A percentile compares a stretch with the other conserved stretches of the same genome.
phyloP scores from a whole-genome alignment of 148 eudicot species.

The Cornus florida region DNA sequence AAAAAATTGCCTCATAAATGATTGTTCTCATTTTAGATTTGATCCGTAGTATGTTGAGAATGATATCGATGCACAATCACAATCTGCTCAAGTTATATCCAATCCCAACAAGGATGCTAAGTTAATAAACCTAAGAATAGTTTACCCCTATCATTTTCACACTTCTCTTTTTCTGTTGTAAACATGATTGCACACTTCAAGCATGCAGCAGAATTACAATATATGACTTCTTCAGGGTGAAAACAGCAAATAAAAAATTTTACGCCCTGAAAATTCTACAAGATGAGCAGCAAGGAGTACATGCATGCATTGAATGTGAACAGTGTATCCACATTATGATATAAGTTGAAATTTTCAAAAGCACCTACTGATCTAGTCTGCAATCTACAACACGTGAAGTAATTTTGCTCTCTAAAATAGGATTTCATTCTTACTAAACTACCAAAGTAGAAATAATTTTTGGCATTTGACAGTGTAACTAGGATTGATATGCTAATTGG shows the following conservation, averaged over 20 bases:
- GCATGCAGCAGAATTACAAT: background rate
- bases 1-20: background rate
- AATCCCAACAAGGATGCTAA: background rate
- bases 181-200: background rate
- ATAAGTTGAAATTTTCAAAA: too few species aligned
- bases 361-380: background rate
- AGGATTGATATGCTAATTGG: background rate
- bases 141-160: background rate
- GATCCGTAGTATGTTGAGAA: background rate
- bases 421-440: background rate
- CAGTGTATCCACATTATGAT: too few species aligned
- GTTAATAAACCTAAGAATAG: background rate
- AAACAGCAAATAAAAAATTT: too few species aligned
- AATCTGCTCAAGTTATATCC: background rate
- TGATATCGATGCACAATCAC: too few species aligned
- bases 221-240: too few species aligned
- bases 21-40: background rate
- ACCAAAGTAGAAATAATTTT: background rate
- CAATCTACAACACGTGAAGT: background rate
- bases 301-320: background rate
- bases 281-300: too few species aligned
- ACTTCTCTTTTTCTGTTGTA: background rate
- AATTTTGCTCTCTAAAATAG: background rate
- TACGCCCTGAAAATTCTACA: too few species aligned
- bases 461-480: background rate